Evolutionary conservation across 345 rosid species (phyloP).

Genomic region (Brassica napus): DNA sequence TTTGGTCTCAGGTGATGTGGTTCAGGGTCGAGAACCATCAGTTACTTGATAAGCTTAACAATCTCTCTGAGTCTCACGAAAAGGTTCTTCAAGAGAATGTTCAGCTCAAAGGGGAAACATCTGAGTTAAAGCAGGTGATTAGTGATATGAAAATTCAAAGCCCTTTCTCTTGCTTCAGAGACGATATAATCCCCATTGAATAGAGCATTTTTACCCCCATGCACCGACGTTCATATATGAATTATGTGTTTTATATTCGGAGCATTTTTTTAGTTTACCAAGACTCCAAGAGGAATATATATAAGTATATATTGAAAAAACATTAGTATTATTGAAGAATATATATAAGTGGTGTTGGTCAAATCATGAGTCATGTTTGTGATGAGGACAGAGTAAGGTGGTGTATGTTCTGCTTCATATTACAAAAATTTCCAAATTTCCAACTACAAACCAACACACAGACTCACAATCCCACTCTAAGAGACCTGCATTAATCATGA

Average conservation of each 20-base stretch:
- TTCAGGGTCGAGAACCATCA: slow-evolving; percentile 79
- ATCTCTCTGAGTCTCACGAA: slow-evolving; percentile 57
- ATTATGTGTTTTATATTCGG: background rate
- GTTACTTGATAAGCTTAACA: slow-evolving; percentile 70
- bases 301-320: background rate
- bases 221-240: background rate
- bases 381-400: slow-evolving; percentile 17
- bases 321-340: slow-evolving; percentile 26
- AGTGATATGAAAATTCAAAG: slow-evolving; percentile 54
- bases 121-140: slow-evolving; percentile 62
- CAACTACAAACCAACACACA: too few species aligned
- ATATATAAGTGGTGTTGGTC: slow-evolving; percentile 32
- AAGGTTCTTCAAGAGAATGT: slow-evolving; percentile 59
- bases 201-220: slow-evolving; percentile 16
- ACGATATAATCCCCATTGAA: slow-evolving; percentile 40
- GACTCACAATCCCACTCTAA: too few species aligned
- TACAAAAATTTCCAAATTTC: background rate
- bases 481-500: too few species aligned
- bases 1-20: slow-evolving; percentile 86
- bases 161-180: slow-evolving; percentile 55
- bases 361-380: slow-evolving; percentile 22
- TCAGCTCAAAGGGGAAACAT: slow-evolving; percentile 69
- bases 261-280: background rate
- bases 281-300: background rate
- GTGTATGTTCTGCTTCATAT: background rate